Conservation (phyloP, 805 yeast species). For the Sugiyamaella americana region DNA sequence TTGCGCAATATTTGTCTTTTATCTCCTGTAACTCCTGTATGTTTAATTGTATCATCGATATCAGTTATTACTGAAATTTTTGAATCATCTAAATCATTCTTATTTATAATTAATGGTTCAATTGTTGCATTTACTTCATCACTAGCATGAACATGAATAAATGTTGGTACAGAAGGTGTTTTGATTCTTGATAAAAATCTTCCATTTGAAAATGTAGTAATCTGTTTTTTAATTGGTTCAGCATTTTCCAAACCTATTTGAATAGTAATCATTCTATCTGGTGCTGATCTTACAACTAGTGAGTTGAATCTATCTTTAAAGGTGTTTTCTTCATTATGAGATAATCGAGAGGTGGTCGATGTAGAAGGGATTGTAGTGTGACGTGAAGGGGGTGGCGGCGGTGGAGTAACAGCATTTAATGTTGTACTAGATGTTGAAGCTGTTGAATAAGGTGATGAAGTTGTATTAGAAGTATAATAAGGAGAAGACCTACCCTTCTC, state of each 20-base stretch:
- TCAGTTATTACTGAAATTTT: conserved; percentile 82
- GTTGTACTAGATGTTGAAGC: not conserved
- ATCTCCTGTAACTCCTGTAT: conserved; percentile 86
- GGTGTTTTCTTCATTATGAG: conserved; percentile 23
- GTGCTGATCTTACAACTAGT: conserved; percentile 62
- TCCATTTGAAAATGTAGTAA: conserved; percentile 61
- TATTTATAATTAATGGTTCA: conserved; percentile 40
- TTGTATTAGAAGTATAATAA: too few species aligned
- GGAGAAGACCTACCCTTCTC: too few species aligned
- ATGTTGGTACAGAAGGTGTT: conserved; percentile 56
- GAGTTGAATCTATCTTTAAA: conserved; percentile 62
- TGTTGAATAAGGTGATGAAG: not conserved
- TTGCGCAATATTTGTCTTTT: conserved; percentile 76
- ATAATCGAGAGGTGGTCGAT: not conserved
- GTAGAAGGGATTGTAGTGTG: too few species aligned
- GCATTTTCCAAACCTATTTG: not conserved
- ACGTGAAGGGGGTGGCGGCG: too few species aligned
- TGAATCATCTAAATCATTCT: conserved; percentile 1
- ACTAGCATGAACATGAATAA: conserved; percentile 33
- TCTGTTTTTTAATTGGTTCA: conserved; percentile 21
- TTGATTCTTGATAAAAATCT: conserved; percentile 49
- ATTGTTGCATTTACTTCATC: conserved; percentile 42
- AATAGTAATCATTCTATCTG: conserved; percentile 23
- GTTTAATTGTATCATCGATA: conserved; percentile 88
- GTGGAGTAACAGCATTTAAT: too few species aligned